Conservation (phyloP, 2,329 filamentous ascomycete species). For the Neofusicoccum sp. region DNA sequence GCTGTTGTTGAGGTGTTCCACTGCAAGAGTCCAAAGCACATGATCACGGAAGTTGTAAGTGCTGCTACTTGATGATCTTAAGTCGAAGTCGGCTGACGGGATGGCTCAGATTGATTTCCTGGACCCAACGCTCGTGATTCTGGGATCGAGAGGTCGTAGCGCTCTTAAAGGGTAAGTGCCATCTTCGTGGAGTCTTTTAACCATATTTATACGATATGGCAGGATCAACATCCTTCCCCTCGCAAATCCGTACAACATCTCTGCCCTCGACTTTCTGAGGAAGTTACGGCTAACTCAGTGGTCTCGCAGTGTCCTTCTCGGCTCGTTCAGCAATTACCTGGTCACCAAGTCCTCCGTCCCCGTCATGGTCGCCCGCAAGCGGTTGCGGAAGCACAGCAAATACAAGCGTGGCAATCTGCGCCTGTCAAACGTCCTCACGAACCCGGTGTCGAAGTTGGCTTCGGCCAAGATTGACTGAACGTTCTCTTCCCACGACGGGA, state of each 20-base stretch:
- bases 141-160: conserved; percentile 87
- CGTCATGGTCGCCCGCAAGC: conserved; percentile 95
- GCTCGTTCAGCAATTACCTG: conserved; percentile 95
- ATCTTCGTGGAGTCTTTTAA: not conserved
- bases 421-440: conserved; percentile 78
- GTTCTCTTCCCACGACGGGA: not conserved
- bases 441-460: conserved; percentile 65
- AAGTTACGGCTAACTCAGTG: not conserved
- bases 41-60: conserved; percentile 85
- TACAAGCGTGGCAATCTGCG: conserved; percentile 69
- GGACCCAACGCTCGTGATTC: conserved; percentile 85
- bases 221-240: not conserved
- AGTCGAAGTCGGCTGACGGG: not conserved
- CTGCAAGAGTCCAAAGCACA: conserved; percentile 94
- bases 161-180: conserved; percentile 80
- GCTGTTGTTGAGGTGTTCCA: conserved; percentile 96
- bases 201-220: not conserved
- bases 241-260: not conserved
- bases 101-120: conserved; percentile 72
- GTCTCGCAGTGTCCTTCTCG: conserved; percentile 73
- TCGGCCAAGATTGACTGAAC: conserved; percentile 71
- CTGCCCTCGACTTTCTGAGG: not conserved
- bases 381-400: conserved; percentile 81
- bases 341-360: conserved; percentile 95
- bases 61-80: not conserved